Conservation (phyloP, 495 filamentous ascomycete species). For the Xylaria curta region DNA sequence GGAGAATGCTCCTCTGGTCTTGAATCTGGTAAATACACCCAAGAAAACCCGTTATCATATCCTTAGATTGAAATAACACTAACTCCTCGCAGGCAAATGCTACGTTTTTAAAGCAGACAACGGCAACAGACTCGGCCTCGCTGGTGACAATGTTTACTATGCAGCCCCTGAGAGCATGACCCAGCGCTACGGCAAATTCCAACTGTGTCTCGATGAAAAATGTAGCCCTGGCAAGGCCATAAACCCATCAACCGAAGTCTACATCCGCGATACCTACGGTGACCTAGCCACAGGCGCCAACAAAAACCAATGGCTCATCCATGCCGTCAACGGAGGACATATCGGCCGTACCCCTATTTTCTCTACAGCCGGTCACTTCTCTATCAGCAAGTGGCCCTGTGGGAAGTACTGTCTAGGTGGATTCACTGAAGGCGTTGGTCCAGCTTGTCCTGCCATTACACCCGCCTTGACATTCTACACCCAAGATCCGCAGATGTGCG, state of each 20-base stretch:
- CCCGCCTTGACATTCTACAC: constrained; percentile 23
- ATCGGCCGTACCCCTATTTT: constrained; percentile 18
- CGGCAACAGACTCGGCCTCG: constrained; percentile 22
- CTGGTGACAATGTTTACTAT: constrained; percentile 5
- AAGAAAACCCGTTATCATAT: neutral
- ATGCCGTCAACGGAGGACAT: constrained; percentile 18
- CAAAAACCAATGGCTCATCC: constrained; percentile 23
- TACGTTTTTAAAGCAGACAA: constrained; percentile 22
- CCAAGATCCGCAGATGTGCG: constrained; percentile 27
- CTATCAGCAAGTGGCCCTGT: constrained; percentile 24
- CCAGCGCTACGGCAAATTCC: constrained; percentile 26
- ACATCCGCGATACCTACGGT: constrained; percentile 23
- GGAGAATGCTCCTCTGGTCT: constrained; percentile 23
- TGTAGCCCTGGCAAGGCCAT: neutral
- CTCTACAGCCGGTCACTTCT: constrained; percentile 22
- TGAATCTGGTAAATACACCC: constrained; percentile 15
- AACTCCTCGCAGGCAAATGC: constrained; percentile 8
- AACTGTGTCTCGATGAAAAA: constrained; percentile 20
- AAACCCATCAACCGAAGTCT: constrained; percentile 19
- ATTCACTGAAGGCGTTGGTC: constrained; percentile 21
- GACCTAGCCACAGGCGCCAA: constrained; percentile 18
- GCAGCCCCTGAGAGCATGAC: constrained; percentile 19
- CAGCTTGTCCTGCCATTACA: constrained; percentile 10
- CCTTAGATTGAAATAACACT: neutral
- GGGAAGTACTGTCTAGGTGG: constrained; percentile 26